Evolutionary conservation across 148 eudicot genomes (phyloP).

Genomic region (Amaranthus cruentus): DNA sequence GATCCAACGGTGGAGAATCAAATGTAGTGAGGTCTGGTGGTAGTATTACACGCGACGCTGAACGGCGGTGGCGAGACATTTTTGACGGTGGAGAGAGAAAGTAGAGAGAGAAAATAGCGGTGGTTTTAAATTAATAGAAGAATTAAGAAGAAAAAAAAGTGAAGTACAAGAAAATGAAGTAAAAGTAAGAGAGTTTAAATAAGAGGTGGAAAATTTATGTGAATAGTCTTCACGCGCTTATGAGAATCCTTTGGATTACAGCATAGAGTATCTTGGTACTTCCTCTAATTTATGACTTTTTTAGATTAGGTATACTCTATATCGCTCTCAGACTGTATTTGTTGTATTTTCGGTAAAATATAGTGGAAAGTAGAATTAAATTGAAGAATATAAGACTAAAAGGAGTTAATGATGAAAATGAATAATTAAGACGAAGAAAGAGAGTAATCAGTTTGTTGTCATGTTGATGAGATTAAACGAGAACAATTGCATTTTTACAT

Average conservation of each 20-base stretch:
- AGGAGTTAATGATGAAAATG: too few relatives aligned
- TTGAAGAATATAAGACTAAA: too few relatives aligned
- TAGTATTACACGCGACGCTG: background rate
- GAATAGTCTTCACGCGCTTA: conserved; percentile 5
- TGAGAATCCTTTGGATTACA: background rate
- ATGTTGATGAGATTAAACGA: too few relatives aligned
- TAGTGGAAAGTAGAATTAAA: too few relatives aligned
- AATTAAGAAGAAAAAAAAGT: background rate
- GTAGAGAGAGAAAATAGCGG: background rate
- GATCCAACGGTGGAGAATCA: conserved; percentile 7
- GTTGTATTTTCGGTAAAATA: too few relatives aligned
- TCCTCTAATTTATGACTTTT: background rate
- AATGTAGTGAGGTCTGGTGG: background rate
- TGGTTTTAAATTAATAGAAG: background rate
- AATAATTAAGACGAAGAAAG: too few relatives aligned
- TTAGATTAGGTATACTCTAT: too few relatives aligned
- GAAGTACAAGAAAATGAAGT: too few relatives aligned
- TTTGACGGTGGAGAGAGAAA: conserved; percentile 12
- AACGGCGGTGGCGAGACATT: conserved; percentile 27
- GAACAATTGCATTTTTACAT: too few relatives aligned
- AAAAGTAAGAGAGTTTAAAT: background rate
- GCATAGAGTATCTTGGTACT: conserved; percentile 4
- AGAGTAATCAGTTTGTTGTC: too few relatives aligned
- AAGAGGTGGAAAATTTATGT: conserved; percentile 4
- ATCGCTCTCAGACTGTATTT: too few relatives aligned